Conservation (phyloP, 176 grass and related monocot genomes). For the Carex parvula region DNA sequence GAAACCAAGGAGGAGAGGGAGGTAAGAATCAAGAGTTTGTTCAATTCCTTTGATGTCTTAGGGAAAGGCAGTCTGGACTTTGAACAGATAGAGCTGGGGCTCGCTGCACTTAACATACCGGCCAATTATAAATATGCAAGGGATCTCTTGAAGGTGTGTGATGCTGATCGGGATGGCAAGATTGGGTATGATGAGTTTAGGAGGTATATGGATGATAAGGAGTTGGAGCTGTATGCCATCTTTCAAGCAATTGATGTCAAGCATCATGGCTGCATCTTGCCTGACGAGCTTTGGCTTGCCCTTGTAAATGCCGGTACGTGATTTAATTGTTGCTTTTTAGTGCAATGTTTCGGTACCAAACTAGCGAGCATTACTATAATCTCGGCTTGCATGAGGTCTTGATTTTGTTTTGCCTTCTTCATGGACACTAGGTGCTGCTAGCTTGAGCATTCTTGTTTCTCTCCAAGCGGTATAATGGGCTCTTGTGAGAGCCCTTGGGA, state of each 20-base stretch:
- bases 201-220: slow-evolving; percentile 94
- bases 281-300: slow-evolving; percentile 94
- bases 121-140: slow-evolving; percentile 84
- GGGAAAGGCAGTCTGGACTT: slow-evolving; percentile 77
- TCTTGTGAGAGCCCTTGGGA: not conserved
- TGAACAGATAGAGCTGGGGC: slow-evolving; percentile 84
- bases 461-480: not conserved
- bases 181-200: slow-evolving; percentile 85
- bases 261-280: slow-evolving; percentile 92
- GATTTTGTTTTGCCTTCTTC: not conserved
- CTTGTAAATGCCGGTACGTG: slow-evolving; percentile 84
- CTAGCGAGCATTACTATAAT: not conserved
- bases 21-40: slow-evolving; percentile 80
- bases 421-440: not conserved
- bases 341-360: not conserved
- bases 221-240: slow-evolving; percentile 96
- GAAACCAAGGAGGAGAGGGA: slow-evolving; percentile 89
- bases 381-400: not conserved
- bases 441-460: not conserved
- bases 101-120: slow-evolving; percentile 68
- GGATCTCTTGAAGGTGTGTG: slow-evolving; percentile 86
- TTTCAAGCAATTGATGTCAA: slow-evolving; percentile 99
- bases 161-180: slow-evolving; percentile 76
- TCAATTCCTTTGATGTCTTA: slow-evolving; percentile 72
- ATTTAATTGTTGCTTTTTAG: not conserved